phyloP scores from a whole-genome alignment of 257 asterid species.

The Gynochthodes officinalis region DNA sequence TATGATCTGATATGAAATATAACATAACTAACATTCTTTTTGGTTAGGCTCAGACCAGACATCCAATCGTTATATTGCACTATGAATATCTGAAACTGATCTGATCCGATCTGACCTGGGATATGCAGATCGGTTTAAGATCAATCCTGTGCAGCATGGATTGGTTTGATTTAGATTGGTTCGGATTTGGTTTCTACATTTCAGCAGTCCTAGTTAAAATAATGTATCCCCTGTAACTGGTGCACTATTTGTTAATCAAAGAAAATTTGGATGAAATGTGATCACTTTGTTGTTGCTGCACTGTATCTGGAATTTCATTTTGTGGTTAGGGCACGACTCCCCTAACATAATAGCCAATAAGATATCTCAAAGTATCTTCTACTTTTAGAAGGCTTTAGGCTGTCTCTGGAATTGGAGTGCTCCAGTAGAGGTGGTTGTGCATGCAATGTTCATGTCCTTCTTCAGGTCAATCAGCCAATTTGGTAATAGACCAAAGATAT shows the following conservation, averaged over 20 bases:
- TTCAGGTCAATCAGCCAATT: not conserved
- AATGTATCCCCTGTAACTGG: not conserved
- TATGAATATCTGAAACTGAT: no score
- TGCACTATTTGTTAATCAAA: not conserved
- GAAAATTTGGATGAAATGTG: not conserved
- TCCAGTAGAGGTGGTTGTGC: not conserved
- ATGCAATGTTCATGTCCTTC: not conserved
- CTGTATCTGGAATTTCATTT: not conserved
- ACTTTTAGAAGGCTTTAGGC: not conserved
- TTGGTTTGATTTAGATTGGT: no score
- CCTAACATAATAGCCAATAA: not conserved
- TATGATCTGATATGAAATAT: no score
- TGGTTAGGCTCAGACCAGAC: no score
- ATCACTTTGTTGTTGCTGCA: not conserved
- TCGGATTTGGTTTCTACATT: no score
- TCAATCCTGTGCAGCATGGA: no score
- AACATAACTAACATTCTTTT: no score
- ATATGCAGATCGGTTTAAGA: no score
- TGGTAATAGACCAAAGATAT: not conserved
- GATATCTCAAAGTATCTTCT: not conserved
- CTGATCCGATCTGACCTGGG: no score
- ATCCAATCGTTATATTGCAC: no score
- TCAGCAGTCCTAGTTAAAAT: no score
- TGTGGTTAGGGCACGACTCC: not conserved
- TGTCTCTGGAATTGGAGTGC: not conserved